Percentiles rank a stretch among this genome's conserved stretches.
Conservation (phyloP, 306 rosid genomes). For the Rubus idaeus region DNA sequence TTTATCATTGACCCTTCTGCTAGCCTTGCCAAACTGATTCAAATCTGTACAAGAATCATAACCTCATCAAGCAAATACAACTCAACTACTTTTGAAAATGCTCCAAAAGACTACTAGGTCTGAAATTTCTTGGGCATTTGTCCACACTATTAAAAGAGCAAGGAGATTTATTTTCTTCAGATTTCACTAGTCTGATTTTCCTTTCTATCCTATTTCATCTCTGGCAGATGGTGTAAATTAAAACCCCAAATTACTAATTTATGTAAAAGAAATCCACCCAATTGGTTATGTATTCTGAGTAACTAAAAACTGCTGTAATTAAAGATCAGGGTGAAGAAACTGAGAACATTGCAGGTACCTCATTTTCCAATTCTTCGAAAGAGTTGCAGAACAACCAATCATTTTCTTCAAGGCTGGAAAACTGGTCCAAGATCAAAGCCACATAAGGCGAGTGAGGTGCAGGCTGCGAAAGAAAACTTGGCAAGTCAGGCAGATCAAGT, state of each 20-base stretch:
- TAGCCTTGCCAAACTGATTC: not conserved
- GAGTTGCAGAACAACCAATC: constrained; percentile 44
- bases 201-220: not conserved
- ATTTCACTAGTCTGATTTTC: not conserved
- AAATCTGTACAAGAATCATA: not conserved
- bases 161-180: not conserved
- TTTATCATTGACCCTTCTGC: not conserved
- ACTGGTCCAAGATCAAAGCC: constrained; percentile 24
- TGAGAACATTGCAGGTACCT: constrained; percentile 21
- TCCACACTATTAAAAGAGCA: not conserved
- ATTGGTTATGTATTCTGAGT: not conserved
- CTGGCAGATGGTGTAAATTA: not conserved
- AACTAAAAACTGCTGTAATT: not conserved
- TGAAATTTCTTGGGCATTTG: not conserved
- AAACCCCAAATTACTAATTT: not conserved
- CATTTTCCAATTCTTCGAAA: constrained; percentile 36
- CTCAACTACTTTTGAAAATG: too few relatives aligned
- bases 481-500: constrained; percentile 30
- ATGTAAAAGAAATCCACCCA: not conserved
- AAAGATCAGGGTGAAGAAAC: not conserved
- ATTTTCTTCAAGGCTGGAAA: constrained; percentile 24
- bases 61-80: too few relatives aligned
- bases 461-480: constrained; percentile 26
- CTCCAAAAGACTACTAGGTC: too few relatives aligned
- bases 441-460: constrained; percentile 28